phyloP scores from a whole-genome alignment of 139 green algal species.

The Tetradesmus lagerheimii region DNA sequence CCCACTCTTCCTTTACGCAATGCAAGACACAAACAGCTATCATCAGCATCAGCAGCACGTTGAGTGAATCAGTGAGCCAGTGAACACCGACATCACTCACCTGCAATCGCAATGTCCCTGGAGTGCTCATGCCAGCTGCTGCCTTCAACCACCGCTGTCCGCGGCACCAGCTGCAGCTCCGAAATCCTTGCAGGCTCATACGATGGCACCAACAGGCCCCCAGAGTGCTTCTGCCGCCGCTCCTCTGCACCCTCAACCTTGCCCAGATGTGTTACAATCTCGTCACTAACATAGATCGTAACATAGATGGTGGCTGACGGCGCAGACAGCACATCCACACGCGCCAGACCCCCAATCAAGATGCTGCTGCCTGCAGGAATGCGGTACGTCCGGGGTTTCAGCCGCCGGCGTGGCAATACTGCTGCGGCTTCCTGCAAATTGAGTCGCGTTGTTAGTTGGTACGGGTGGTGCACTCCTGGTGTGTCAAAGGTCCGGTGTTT shows the following conservation, averaged over 20 bases:
- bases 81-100: neutral
- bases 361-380: constrained; percentile 78
- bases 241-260: constrained; percentile 84
- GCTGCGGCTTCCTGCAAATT: constrained; percentile 78
- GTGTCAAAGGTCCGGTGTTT: constrained; percentile 92
- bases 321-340: constrained; percentile 88
- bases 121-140: constrained; percentile 36
- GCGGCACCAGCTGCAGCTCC: constrained; percentile 60
- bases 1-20: too few relatives aligned
- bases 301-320: constrained; percentile 91
- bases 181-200: constrained; percentile 52
- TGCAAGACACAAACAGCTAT: too few relatives aligned
- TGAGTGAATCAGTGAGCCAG: too few relatives aligned
- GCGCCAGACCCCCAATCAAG: constrained; percentile 86
- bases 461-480: constrained; percentile 92
- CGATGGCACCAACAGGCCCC: constrained; percentile 77
- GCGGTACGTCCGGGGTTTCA: constrained; percentile 93
- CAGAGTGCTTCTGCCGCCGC: constrained; percentile 71
- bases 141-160: constrained; percentile 68
- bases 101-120: constrained; percentile 45
- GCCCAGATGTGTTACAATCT: constrained; percentile 87
- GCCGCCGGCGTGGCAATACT: constrained; percentile 76
- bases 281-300: constrained; percentile 86
- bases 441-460: constrained; percentile 86
- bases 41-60: too few relatives aligned